Percentiles rank a stretch among this genome's conserved stretches.
Conservation (phyloP, 768 basidiomycete species). For the Rhodotorula babjevae region DNA sequence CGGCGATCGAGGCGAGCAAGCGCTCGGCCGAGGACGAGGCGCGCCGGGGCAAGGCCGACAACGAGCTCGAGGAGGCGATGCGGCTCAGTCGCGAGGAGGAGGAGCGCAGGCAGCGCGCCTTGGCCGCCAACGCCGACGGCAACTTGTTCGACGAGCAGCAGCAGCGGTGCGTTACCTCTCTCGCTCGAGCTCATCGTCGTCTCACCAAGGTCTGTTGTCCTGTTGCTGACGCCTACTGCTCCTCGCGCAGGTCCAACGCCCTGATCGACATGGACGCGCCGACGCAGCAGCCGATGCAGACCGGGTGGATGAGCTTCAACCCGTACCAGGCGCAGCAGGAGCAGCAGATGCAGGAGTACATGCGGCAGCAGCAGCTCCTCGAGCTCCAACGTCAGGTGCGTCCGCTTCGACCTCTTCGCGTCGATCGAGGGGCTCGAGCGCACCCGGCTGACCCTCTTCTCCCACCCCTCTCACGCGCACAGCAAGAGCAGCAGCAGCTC, state of each 20-base stretch:
- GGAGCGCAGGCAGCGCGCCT: conserved; percentile 61
- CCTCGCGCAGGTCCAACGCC: conserved; percentile 11
- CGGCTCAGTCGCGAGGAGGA: conserved; percentile 88
- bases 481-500: conserved; percentile 41
- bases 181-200: conserved; percentile 12
- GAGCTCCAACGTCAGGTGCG: conserved; percentile 75
- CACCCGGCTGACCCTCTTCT: neutral
- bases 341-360: conserved; percentile 42
- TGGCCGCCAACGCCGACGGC: conserved; percentile 67
- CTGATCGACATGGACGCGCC: conserved; percentile 47
- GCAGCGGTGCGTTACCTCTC: conserved; percentile 56
- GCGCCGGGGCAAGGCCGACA: conserved; percentile 55
- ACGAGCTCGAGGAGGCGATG: conserved; percentile 77
- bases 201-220: neutral
- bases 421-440: no score
- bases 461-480: neutral
- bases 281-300: conserved; percentile 56
- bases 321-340: conserved; percentile 55
- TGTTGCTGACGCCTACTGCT: no score
- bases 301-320: conserved; percentile 76
- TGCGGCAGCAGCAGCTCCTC: conserved; percentile 67
- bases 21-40: conserved; percentile 67
- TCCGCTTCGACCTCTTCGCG: neutral
- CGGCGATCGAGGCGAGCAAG: conserved; percentile 88
- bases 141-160: conserved; percentile 84